Evolutionary conservation across 2,329 filamentous ascomycete genomes (phyloP), one percentile per base, ranked within the genome.

Genomic region (Fusarium veterinarium): DNA sequence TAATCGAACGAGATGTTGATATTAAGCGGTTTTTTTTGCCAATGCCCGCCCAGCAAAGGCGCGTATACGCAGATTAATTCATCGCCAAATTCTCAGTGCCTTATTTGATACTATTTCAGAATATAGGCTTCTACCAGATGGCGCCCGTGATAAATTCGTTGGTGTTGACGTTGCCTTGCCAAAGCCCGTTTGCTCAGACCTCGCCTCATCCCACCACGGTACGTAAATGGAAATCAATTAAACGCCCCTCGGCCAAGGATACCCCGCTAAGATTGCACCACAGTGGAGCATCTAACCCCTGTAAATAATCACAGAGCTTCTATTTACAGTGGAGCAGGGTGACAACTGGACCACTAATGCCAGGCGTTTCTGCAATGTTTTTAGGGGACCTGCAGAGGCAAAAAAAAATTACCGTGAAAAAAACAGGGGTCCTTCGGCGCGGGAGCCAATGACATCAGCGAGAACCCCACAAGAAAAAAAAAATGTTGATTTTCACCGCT

Each of bases 381-480:
- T 46, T 64, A 58, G 49, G 69, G 60, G 64, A 69, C 58, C 55
- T 69, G 69, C 55, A 63, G 61, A 62, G 68, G 52, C 51, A 51
- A 69, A 64, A 65, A 65, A 66, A 68, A 59, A 60, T 46, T 17
- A 46, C 66, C 37, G 45, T 53, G 62, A 66, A 69, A 68, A 73
- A 70, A 64, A 49, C 70, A 77, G 65, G 74, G 70, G 68, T 75
- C 69, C 31, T 69, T 28, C 14, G 25, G 63, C 49, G 73, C 59
- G 64, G 72, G 74, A 67, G 59, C 76, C 74, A 78, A 78, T 78
- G 76, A 78, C 76, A 78, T 75, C 76, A 78, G 64, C 20, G 23
- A 37, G 11, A 40, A 75, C 76, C 76, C 76, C 76, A 76, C 76
- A 9, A 63, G 16, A 44, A 40, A 69, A 76, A 77, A 78, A 78